Percentiles rank a stretch among this genome's conserved stretches.
These are phyloP conservation scores for Caryopteris hybrid DNA, from an alignment of 305 asterid genomes.

Conservation along the genomic window DNA sequence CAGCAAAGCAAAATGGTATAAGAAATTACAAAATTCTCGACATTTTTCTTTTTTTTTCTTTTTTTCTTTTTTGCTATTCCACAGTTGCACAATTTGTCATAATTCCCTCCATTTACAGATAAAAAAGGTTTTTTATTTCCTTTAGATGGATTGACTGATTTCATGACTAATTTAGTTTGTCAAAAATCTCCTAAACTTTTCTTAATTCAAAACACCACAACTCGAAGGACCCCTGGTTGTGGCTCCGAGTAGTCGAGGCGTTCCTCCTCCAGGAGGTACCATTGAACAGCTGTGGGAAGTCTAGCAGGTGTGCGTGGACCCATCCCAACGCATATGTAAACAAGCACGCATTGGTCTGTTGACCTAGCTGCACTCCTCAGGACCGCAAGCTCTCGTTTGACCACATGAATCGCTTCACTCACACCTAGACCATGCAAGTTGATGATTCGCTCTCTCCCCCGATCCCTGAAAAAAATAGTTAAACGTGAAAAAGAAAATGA, in stretches of 20 bases:
- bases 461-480: constrained; percentile 41
- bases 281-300: constrained; percentile 76
- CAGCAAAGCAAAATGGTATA: no score
- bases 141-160: constrained; percentile 20
- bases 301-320: constrained; percentile 77
- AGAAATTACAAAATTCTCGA: no score
- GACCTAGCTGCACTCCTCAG: constrained; percentile 70
- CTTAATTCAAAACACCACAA: constrained; percentile 39
- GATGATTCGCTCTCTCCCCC: constrained; percentile 74
- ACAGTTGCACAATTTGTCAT: no score
- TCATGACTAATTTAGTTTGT: constrained; percentile 22
- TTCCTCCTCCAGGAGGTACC: constrained; percentile 81
- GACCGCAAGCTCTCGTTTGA: constrained; percentile 70
- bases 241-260: constrained; percentile 82
- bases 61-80: no score
- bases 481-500: no score
- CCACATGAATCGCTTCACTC: constrained; percentile 75
- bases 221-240: constrained; percentile 76
- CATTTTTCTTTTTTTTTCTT: no score
- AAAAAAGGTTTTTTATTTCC: constrained; percentile 23
- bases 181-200: constrained; percentile 46
- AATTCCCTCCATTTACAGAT: constrained; percentile 59
- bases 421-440: constrained; percentile 89
- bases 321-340: constrained; percentile 77
- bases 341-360: constrained; percentile 61